phyloP scores from a whole-genome alignment of 768 basidiomycete genomes.

The Lactarius akahatsu region DNA sequence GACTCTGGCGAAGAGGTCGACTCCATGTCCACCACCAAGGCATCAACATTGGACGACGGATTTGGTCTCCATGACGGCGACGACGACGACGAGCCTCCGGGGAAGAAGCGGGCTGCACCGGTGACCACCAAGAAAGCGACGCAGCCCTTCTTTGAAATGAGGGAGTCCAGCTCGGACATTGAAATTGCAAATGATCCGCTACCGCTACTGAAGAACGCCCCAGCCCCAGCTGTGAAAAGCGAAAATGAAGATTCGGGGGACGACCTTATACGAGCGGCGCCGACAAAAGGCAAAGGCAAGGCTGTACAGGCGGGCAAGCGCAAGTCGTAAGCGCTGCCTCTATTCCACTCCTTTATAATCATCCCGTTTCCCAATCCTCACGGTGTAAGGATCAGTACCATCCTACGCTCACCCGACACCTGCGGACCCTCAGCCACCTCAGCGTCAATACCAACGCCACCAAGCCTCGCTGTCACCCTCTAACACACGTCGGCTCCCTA shows the following conservation, averaged over 20 bases:
- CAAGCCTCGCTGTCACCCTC: no score
- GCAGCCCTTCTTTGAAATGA: no score
- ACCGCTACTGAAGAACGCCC: constrained; percentile 22
- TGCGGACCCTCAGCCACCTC: no score
- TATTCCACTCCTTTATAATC: no score
- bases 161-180: constrained; percentile 34
- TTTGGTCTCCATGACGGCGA: constrained; percentile 26
- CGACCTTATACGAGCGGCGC: constrained; percentile 33
- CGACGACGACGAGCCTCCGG: constrained; percentile 3
- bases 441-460: no score
- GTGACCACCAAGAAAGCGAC: constrained; percentile 25
- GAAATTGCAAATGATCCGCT: constrained; percentile 34
- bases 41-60: constrained; percentile 26
- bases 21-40: constrained; percentile 22
- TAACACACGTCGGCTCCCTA: no score
- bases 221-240: constrained; percentile 2
- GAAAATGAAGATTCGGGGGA: constrained; percentile 43
- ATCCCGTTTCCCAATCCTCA: no score
- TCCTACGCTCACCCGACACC: no score
- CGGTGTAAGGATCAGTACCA: no score
- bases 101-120: no score
- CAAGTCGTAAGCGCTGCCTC: constrained; percentile 53
- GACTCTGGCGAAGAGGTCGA: no score
- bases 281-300: constrained; percentile 47
- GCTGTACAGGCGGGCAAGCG: constrained; percentile 51